Conservation (phyloP, 169 alveolate species). For the Babesia bovis region DNA sequence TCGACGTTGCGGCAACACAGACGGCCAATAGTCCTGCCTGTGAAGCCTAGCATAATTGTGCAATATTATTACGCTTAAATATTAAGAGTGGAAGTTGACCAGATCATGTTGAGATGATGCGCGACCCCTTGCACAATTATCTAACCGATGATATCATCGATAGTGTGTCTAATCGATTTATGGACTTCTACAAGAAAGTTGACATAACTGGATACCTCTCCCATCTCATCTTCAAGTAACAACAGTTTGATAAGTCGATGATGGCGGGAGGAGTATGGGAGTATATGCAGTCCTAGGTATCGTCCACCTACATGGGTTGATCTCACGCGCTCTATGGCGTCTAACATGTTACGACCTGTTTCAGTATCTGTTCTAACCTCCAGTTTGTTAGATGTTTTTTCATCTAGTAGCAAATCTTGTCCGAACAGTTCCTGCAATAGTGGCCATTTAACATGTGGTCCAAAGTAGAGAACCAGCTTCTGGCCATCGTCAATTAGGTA, state of each 20-base stretch:
- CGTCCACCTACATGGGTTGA: conserved; percentile 38
- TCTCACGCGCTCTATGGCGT: conserved; percentile 37
- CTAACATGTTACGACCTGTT: conserved; percentile 42
- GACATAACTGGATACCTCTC: conserved; percentile 30
- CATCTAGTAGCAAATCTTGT: conserved; percentile 29
- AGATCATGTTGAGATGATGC: not conserved
- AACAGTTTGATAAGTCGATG: conserved; percentile 37
- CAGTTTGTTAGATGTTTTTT: conserved; percentile 15
- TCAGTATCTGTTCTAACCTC: conserved; percentile 8
- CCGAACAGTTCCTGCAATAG: conserved; percentile 61
- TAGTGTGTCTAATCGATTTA: conserved; percentile 28
- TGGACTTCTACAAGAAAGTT: conserved; percentile 38
- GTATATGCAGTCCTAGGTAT: conserved; percentile 34
- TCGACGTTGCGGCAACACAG: conserved; percentile 63
- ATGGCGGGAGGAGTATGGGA: conserved; percentile 47
- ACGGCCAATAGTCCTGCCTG: conserved; percentile 29
- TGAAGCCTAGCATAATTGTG: conserved; percentile 1
- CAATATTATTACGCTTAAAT: not conserved
- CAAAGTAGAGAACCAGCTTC: conserved; percentile 75
- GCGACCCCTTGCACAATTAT: conserved; percentile 26
- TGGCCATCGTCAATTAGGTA: conserved; percentile 79
- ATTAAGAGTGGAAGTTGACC: not conserved
- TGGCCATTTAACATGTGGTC: conserved; percentile 68
- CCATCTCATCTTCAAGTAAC: conserved; percentile 55
- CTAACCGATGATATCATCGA: conserved; percentile 15